Evolutionary conservation across 257 asterid genomes (phyloP).

Genomic region (Solanum medicagineum): DNA sequence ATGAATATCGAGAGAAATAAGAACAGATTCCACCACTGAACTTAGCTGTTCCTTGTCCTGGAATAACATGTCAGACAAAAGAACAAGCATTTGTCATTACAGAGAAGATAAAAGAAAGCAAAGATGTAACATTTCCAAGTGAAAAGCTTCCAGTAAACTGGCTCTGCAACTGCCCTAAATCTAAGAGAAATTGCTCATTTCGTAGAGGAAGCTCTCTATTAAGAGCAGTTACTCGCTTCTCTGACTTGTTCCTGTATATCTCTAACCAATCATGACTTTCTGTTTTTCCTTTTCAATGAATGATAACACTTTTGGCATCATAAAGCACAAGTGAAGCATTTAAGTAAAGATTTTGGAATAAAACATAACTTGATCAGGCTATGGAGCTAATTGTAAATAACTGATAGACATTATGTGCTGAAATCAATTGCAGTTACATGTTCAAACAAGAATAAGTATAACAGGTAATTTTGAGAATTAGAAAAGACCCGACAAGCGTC

Average conservation of each 20-base stretch:
- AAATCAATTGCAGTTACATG: neutral
- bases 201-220: slow-evolving; percentile 88
- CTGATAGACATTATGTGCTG: neutral
- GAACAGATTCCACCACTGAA: slow-evolving; percentile 64
- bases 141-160: slow-evolving; percentile 53
- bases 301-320: neutral
- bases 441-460: neutral
- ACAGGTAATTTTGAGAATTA: neutral
- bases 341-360: neutral
- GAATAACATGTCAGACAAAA: slow-evolving; percentile 1
- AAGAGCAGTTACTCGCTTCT: slow-evolving; percentile 83
- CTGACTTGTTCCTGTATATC: slow-evolving; percentile 71
- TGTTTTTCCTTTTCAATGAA: neutral
- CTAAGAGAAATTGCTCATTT: slow-evolving; percentile 73
- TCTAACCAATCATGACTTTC: neutral
- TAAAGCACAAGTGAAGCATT: neutral
- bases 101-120: neutral
- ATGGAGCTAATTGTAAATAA: neutral
- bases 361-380: neutral
- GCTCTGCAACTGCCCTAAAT: slow-evolving; percentile 75
- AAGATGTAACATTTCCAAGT: neutral
- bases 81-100: neutral
- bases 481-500: neutral
- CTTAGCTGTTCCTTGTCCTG: slow-evolving; percentile 91
- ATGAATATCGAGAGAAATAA: slow-evolving; percentile 69